Evolutionary conservation across 331 rosid species (phyloP).

Genomic region (Quercus lobata): DNA sequence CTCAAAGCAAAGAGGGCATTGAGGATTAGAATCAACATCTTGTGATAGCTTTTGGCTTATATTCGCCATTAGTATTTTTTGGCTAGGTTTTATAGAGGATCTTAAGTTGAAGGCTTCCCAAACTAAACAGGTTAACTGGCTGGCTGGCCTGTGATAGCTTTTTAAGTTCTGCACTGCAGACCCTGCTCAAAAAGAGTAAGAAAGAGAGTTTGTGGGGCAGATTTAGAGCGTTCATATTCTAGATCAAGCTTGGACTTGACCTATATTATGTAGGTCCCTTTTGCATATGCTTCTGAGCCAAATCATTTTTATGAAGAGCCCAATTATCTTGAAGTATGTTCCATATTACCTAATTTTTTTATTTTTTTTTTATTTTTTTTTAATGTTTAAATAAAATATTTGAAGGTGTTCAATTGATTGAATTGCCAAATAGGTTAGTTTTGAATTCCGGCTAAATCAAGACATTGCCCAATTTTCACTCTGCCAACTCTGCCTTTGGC

Average conservation of each 20-base stretch:
- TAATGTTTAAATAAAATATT: not conserved
- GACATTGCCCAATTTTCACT: not conserved
- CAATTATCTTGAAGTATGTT: not conserved
- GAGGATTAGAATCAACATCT: not conserved
- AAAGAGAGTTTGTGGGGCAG: not conserved
- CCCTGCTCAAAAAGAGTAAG: not conserved
- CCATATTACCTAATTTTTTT: not conserved
- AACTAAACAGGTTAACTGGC: not conserved
- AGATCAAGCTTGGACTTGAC: not conserved
- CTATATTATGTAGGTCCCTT: too few species aligned
- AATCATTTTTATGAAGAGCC: not conserved
- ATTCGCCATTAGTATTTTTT: not conserved
- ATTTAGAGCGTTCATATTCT: not conserved
- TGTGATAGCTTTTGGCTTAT: not conserved
- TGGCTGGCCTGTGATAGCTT: not conserved
- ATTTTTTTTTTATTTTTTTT: not conserved
- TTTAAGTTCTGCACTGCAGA: not conserved
- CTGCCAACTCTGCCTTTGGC: not conserved
- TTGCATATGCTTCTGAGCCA: not conserved
- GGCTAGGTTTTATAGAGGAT: not conserved
- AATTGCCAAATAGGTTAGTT: not conserved
- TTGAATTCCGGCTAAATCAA: not conserved
- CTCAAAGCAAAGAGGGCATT: not conserved
- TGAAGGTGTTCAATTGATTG: not conserved
- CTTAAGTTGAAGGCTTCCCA: not conserved